These are phyloP conservation scores for Kockovaella imperatae DNA, from an alignment of 768 basidiomycete species.

Conservation along the genomic window DNA sequence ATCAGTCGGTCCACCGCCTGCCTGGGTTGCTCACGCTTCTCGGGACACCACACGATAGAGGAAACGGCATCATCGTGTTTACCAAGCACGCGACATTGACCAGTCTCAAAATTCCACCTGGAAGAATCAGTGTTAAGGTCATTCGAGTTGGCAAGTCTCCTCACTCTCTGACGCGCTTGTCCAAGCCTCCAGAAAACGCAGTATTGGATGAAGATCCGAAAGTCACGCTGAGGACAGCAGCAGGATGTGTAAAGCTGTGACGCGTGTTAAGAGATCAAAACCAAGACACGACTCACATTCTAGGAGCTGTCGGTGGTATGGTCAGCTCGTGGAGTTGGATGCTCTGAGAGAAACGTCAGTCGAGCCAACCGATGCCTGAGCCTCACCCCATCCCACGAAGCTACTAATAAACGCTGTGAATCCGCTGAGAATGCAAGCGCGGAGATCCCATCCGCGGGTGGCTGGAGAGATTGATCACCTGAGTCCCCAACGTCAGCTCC, in stretches of 20 bases:
- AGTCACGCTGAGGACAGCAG: slow-evolving; percentile 74
- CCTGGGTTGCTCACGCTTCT: slow-evolving; percentile 51
- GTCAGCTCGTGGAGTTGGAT: slow-evolving; percentile 29
- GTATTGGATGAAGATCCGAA: slow-evolving; percentile 58
- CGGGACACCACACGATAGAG: slow-evolving; percentile 61
- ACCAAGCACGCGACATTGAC: slow-evolving; percentile 66
- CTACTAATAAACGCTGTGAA: slow-evolving; percentile 69
- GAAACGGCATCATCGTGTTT: slow-evolving; percentile 75
- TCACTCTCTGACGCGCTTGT: slow-evolving; percentile 73
- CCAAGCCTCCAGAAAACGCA: slow-evolving; percentile 80
- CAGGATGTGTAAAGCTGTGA: slow-evolving; percentile 64
- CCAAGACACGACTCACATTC: slow-evolving; percentile 21
- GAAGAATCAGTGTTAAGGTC: neutral
- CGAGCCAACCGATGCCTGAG: neutral
- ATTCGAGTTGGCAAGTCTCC: slow-evolving; percentile 33
- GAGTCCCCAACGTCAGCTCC: neutral
- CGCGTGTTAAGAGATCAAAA: neutral
- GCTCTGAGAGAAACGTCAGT: slow-evolving; percentile 10
- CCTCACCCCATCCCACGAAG: slow-evolving; percentile 80
- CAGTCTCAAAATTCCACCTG: slow-evolving; percentile 70
- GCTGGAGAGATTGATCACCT: slow-evolving; percentile 38
- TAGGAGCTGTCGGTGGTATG: slow-evolving; percentile 16
- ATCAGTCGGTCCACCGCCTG: neutral
- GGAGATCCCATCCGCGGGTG: slow-evolving; percentile 80
- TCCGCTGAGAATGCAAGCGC: slow-evolving; percentile 73